Percentiles rank a stretch among this genome's conserved stretches.
These are phyloP conservation scores for Mycena vulgaris DNA, from an alignment of 768 basidiomycete genomes.

Conservation along the genomic window DNA sequence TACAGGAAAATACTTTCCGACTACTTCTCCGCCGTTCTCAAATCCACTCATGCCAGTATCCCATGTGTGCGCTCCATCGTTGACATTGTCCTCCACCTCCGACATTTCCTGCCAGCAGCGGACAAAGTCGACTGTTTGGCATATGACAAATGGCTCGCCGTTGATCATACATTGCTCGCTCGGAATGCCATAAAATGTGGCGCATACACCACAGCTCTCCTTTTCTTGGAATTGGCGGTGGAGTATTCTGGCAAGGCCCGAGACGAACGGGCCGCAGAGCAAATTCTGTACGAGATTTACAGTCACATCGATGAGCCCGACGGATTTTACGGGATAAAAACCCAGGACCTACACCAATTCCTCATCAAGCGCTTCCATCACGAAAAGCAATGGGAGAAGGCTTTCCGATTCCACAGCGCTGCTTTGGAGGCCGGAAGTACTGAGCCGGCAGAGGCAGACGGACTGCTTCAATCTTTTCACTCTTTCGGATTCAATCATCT, in stretches of 20 bases:
- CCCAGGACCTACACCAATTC: slow-evolving; percentile 82
- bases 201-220: slow-evolving; percentile 89
- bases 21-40: slow-evolving; percentile 74
- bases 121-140: slow-evolving; percentile 59
- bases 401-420: slow-evolving; percentile 92
- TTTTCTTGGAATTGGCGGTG: slow-evolving; percentile 88
- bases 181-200: slow-evolving; percentile 82
- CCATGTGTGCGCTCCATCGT: slow-evolving; percentile 75
- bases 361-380: slow-evolving; percentile 92
- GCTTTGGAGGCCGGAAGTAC: slow-evolving; percentile 74
- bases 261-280: slow-evolving; percentile 63
- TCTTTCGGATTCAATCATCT: slow-evolving; percentile 92
- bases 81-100: slow-evolving; percentile 84
- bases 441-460: slow-evolving; percentile 64
- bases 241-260: slow-evolving; percentile 61
- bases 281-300: slow-evolving; percentile 93
- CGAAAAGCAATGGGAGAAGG: slow-evolving; percentile 93
- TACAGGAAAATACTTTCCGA: slow-evolving; percentile 57
- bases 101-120: slow-evolving; percentile 67
- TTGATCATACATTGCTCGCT: slow-evolving; percentile 83
- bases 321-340: slow-evolving; percentile 95
- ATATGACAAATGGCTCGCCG: slow-evolving; percentile 85
- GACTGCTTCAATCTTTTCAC: slow-evolving; percentile 86
- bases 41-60: slow-evolving; percentile 52
- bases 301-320: slow-evolving; percentile 97